These are phyloP conservation scores for Aaosphaeria arxii DNA, from an alignment of 2,329 filamentous ascomycete genomes.

Conservation along the genomic window DNA sequence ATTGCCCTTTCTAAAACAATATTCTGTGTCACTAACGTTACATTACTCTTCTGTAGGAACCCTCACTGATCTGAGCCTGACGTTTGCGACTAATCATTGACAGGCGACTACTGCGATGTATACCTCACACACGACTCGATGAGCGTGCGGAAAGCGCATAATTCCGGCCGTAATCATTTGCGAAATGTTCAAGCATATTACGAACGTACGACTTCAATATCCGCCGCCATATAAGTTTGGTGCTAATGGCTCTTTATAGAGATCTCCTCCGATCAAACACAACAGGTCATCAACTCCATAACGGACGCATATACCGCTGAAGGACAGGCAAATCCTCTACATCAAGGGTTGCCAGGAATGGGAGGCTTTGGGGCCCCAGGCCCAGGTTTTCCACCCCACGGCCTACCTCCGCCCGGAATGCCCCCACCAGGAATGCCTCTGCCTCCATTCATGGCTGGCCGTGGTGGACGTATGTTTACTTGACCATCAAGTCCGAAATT, in stretches of 20 bases:
- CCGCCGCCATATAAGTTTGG: background rate
- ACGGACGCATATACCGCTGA: constrained; percentile 93
- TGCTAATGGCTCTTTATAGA: constrained; percentile 52
- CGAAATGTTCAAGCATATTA: constrained; percentile 99
- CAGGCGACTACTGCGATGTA: constrained; percentile 97
- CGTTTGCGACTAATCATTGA: constrained; percentile 9
- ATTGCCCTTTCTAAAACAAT: constrained; percentile 4
- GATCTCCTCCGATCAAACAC: constrained; percentile 97
- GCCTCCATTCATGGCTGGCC: constrained; percentile 38
- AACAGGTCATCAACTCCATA: constrained; percentile 97
- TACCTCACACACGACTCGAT: constrained; percentile 99
- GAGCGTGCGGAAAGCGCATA: constrained; percentile 99
- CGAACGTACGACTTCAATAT: constrained; percentile 64
- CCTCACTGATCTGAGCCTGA: background rate
- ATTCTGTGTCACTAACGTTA: constrained; percentile 11
- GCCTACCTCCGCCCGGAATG: constrained; percentile 32
- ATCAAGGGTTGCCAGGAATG: constrained; percentile 52
- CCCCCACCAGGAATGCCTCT: constrained; percentile 19
- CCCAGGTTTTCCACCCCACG: background rate
- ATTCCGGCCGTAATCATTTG: constrained; percentile 91
- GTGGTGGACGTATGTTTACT: constrained; percentile 36
- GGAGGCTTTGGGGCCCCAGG: constrained; percentile 12
- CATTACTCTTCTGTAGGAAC: constrained; percentile 68
- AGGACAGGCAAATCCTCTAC: constrained; percentile 87
- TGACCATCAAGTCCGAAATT: no score